A percentile compares a stretch with the other conserved stretches of the same genome.
Conservation (phyloP, 2,329 filamentous ascomycete species). For the Aspergillus ibericus region DNA sequence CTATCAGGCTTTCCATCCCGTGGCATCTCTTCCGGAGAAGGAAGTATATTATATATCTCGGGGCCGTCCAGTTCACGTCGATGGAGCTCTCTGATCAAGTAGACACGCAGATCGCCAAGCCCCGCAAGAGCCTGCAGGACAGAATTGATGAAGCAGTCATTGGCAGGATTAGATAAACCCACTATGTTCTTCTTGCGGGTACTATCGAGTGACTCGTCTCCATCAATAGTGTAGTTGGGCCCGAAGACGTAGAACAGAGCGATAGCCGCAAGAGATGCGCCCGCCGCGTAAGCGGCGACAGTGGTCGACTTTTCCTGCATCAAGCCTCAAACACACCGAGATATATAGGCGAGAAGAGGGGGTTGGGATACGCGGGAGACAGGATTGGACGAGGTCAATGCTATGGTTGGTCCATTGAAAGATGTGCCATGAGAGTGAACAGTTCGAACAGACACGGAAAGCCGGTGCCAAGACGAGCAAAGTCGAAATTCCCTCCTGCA, state of each 20-base stretch:
- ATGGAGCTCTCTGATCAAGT: conserved; percentile 89
- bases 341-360: neutral
- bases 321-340: conserved; percentile 15
- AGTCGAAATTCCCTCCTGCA: neutral
- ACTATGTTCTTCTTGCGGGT: conserved; percentile 82
- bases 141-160: conserved; percentile 97
- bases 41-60: conserved; percentile 69
- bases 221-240: conserved; percentile 94
- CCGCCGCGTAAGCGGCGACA: conserved; percentile 89
- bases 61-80: conserved; percentile 76
- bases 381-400: neutral
- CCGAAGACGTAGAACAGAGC: conserved; percentile 96
- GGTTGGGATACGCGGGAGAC: neutral
- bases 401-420: conserved; percentile 5
- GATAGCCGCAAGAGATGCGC: conserved; percentile 89
- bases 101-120: conserved; percentile 81
- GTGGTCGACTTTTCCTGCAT: conserved; percentile 84
- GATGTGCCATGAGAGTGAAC: neutral
- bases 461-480: neutral
- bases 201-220: conserved; percentile 62
- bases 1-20: conserved; percentile 48
- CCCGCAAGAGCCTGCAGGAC: conserved; percentile 91
- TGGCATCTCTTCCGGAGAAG: conserved; percentile 41
- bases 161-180: conserved; percentile 84
- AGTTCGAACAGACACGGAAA: conserved; percentile 1